phyloP scores from a whole-genome alignment of 2,329 filamentous ascomycete genomes.

The Epicoccum nigrum region DNA sequence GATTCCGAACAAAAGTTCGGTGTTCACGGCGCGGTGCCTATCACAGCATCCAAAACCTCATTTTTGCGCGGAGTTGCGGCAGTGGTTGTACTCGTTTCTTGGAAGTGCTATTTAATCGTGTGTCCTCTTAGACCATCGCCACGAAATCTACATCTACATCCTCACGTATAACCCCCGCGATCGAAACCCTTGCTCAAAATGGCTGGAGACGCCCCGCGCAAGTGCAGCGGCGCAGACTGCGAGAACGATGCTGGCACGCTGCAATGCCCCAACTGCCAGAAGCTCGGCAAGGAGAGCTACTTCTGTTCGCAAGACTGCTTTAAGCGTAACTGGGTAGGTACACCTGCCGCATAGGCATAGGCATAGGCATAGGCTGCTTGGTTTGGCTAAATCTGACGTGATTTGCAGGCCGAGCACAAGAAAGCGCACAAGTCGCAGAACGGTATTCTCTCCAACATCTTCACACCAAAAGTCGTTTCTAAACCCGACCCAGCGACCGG shows the following conservation, averaged over 20 bases:
- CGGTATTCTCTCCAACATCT: slow-evolving; percentile 73
- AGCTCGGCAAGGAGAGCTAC: slow-evolving; percentile 86
- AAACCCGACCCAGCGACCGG: slow-evolving; percentile 90
- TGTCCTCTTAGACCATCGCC: background rate
- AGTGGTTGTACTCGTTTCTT: slow-evolving; percentile 1
- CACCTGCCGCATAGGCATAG: too few species aligned
- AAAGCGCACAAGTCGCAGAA: slow-evolving; percentile 79
- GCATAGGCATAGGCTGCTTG: too few species aligned
- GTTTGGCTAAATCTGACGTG: too few species aligned
- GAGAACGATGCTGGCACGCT: slow-evolving; percentile 82
- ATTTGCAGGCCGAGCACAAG: slow-evolving; percentile 77
- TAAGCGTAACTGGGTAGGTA: slow-evolving; percentile 92
- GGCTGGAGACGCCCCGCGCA: slow-evolving; percentile 60
- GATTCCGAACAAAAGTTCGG: slow-evolving; percentile 7
- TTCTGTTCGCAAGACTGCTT: slow-evolving; percentile 99
- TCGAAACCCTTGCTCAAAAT: slow-evolving; percentile 25
- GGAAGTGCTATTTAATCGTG: slow-evolving; percentile 8
- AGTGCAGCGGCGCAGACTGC: slow-evolving; percentile 84
- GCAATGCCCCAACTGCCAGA: slow-evolving; percentile 94
- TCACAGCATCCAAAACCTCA: slow-evolving; percentile 3
- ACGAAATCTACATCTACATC: background rate
- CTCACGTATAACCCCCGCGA: background rate
- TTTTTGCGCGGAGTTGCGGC: slow-evolving; percentile 28
- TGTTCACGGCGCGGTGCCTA: slow-evolving; percentile 1
- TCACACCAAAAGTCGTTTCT: slow-evolving; percentile 83